A percentile compares a stretch with the other conserved stretches of the same genome.
Evolutionary conservation across 306 rosid species (phyloP).

Genomic region (Erythrophleum fordii): DNA sequence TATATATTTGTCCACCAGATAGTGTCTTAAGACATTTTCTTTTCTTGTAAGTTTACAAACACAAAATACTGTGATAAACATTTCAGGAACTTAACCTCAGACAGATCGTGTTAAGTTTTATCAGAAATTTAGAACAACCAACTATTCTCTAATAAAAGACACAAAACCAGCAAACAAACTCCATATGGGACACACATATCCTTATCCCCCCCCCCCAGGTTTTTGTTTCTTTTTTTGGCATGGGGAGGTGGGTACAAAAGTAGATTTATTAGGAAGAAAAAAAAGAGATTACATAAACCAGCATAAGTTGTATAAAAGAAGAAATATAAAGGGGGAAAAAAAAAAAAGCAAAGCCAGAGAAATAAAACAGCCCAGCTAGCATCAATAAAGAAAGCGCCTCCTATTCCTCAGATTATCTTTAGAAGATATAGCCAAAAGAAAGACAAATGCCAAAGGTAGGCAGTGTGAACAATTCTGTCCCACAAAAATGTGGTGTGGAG

Average conservation of each 20-base stretch:
- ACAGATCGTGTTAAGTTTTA: neutral
- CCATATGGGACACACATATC: neutral
- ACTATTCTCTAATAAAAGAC: neutral
- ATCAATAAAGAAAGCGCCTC: conserved; percentile 1
- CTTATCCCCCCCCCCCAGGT: neutral
- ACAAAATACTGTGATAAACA: conserved; percentile 1
- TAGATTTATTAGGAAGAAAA: neutral
- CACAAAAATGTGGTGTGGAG: neutral
- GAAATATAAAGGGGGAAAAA: neutral
- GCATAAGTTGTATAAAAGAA: neutral
- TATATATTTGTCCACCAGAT: conserved; percentile 12
- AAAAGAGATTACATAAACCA: neutral
- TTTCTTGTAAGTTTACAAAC: neutral
- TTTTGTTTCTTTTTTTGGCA: neutral
- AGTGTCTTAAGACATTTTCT: conserved; percentile 14
- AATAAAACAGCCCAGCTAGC: neutral
- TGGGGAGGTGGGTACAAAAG: neutral
- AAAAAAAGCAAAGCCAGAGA: neutral
- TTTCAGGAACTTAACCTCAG: neutral
- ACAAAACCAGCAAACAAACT: neutral
- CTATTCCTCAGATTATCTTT: neutral
- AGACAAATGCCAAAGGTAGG: neutral
- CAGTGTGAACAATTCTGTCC: neutral
- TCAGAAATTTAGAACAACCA: conserved; percentile 8
- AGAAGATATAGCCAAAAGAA: neutral